Base-by-base conservation (phyloP, 164 flowering plant species). In the Vitis riparia region DNA sequence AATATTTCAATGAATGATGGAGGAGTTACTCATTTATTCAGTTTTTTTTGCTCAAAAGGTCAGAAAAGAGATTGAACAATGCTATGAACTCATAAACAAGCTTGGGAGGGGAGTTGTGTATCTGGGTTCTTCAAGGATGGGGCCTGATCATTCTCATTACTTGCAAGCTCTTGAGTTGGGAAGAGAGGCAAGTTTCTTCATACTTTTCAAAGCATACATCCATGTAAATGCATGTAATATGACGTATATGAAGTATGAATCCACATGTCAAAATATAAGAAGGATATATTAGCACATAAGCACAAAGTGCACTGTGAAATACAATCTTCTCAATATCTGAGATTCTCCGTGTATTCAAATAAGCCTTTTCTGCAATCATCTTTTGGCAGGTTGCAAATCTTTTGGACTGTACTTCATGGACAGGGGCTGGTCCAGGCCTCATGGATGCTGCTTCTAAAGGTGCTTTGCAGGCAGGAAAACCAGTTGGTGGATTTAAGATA, bases 391-490 rank as follows among this genome's bases (percentile, higher is more conserved):
- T 90, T 63, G 94, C 97, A 17, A 80, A 68, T 9, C 92, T 93
- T 67, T 80, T 93, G 82, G 84, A 86, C 67, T 89, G 96, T 81
- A 91, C 99, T 19, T 73, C 99, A 49, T 95, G 98, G 98, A 82
- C 94, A 14, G 99, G 98, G 66, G 98, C 83, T 55, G 98, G 99
- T 59, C 98, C 98, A n/a, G 98, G 99, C 15, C 89, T 95, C 60
- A 95, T 93, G 99, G 99, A 95, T 83, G 98, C 99, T 57, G 96
- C 79, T 16, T 89, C 79, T 50, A 85, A 86, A 76, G 99, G 99
- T 59, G 96, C 98, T 65, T 76, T 93, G 50, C 76, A 88, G 78
- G 93, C 93, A 17, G 86, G 85, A 60, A 95, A 86, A 70, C 87
- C 83, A 5, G 97, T 95, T 64, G 99, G 96, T 62, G 98, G 96